These are phyloP conservation scores for Pharnaceum exiguum DNA, from an alignment of 148 eudicot genomes.

Conservation along the genomic window DNA sequence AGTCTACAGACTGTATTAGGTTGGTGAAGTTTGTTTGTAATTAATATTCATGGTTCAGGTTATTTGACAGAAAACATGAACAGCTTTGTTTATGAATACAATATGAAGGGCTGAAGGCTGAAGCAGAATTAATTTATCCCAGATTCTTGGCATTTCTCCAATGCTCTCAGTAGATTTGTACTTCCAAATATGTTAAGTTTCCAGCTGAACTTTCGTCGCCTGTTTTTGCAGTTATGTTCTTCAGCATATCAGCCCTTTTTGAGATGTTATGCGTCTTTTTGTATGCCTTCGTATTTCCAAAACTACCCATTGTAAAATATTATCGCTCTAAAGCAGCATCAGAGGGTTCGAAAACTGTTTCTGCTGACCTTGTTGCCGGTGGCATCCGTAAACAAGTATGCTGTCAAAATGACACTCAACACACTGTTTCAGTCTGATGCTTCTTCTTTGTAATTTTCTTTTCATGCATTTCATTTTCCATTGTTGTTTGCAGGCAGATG, in stretches of 20 bases:
- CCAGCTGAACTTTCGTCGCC: neutral
- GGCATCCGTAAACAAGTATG: conserved; percentile 24
- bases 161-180: neutral
- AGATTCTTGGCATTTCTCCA: no score
- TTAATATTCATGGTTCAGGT: no score
- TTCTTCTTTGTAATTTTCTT: neutral
- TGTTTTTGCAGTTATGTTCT: conserved; percentile 41
- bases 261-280: conserved; percentile 32
- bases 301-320: conserved; percentile 45
- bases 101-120: no score
- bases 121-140: no score
- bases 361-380: conserved; percentile 50
- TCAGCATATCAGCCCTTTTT: conserved; percentile 31
- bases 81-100: no score
- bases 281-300: conserved; percentile 44
- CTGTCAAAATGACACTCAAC: no score
- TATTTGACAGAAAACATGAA: no score
- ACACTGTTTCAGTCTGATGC: neutral
- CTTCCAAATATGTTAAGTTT: neutral
- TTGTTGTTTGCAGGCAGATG: conserved; percentile 18
- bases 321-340: conserved; percentile 47
- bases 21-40: no score
- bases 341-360: conserved; percentile 49
- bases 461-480: neutral
- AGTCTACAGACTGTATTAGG: no score